phyloP scores from a whole-genome alignment of 306 rosid species.

The Trifolium pratense region DNA sequence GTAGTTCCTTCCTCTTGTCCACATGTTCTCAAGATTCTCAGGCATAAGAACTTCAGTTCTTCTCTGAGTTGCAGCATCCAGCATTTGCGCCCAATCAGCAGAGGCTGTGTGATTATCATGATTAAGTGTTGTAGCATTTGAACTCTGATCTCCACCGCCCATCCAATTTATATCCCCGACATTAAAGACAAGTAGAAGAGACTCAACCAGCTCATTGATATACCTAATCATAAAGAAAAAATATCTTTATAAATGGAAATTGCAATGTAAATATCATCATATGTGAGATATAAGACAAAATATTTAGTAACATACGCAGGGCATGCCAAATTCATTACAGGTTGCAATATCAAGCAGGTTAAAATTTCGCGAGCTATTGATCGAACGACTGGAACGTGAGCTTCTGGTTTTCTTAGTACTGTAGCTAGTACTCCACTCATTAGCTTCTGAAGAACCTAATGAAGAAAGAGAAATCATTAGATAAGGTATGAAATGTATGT shows the following conservation, averaged over 20 bases:
- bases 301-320: slow-evolving; percentile 75
- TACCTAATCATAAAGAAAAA: slow-evolving; percentile 62
- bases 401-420: slow-evolving; percentile 84
- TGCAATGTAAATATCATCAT: slow-evolving; percentile 35
- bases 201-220: slow-evolving; percentile 84
- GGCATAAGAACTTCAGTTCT: slow-evolving; percentile 97
- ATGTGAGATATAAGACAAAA: slow-evolving; percentile 30
- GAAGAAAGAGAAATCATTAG: slow-evolving; percentile 45
- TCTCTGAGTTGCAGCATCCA: slow-evolving; percentile 86
- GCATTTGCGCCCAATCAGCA: slow-evolving; percentile 80
- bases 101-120: slow-evolving; percentile 49
- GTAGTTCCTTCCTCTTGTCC: slow-evolving; percentile 96
- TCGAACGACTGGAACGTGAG: slow-evolving; percentile 81
- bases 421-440: slow-evolving; percentile 82
- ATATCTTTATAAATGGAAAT: slow-evolving; percentile 23
- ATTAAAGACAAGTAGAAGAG: slow-evolving; percentile 60
- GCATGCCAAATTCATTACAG: slow-evolving; percentile 81
- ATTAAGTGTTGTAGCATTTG: slow-evolving; percentile 51
- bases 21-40: slow-evolving; percentile 97
- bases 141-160: slow-evolving; percentile 50
- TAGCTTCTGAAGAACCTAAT: slow-evolving; percentile 88
- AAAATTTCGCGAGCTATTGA: slow-evolving; percentile 92
- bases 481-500: slow-evolving; percentile 39
- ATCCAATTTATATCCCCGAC: slow-evolving; percentile 49
- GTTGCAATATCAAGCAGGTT: slow-evolving; percentile 88